phyloP scores from a whole-genome alignment of 805 yeast species.

The Candida caryicola region DNA sequence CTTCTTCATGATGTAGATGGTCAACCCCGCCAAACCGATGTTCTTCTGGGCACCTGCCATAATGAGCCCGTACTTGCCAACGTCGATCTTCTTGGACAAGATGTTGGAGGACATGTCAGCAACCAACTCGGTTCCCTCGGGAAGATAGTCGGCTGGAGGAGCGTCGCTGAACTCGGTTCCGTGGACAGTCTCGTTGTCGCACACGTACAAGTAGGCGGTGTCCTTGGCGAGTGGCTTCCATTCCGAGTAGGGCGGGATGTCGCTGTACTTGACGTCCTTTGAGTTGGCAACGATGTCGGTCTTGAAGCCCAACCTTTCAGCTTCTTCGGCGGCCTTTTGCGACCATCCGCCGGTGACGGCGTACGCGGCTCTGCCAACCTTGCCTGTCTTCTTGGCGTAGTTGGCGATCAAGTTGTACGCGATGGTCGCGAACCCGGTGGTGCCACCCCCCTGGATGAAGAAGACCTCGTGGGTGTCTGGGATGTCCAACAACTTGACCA shows the following conservation, averaged over 20 bases:
- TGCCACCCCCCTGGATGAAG: conserved; percentile 97
- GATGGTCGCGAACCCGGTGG: conserved; percentile 88
- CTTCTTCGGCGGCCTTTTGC: conserved; percentile 82
- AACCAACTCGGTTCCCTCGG: conserved; percentile 71
- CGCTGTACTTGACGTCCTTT: conserved; percentile 57
- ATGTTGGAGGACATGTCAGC: conserved; percentile 96
- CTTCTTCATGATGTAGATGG: conserved; percentile 87
- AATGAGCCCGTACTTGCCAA: conserved; percentile 79
- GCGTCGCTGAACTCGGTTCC: conserved; percentile 75
- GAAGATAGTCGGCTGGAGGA: conserved; percentile 56
- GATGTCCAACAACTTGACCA: conserved; percentile 61
- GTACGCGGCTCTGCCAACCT: conserved; percentile 78
- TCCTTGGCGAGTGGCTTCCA: conserved; percentile 62
- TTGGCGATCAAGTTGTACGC: conserved; percentile 80
- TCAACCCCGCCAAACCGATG: conserved; percentile 94
- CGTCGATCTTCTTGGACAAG: conserved; percentile 75
- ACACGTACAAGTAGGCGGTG: conserved; percentile 81
- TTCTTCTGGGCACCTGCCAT: conserved; percentile 99
- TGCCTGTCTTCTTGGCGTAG: conserved; percentile 67
- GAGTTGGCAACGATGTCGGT: conserved; percentile 68
- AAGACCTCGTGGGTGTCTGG: conserved; percentile 94
- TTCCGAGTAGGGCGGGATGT: conserved; percentile 59
- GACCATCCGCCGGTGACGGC: conserved; percentile 95
- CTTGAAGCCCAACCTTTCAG: conserved; percentile 75
- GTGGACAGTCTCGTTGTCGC: conserved; percentile 96